Base-by-base conservation (phyloP, 441 rosid genomes). In the Mallotus repandus region DNA sequence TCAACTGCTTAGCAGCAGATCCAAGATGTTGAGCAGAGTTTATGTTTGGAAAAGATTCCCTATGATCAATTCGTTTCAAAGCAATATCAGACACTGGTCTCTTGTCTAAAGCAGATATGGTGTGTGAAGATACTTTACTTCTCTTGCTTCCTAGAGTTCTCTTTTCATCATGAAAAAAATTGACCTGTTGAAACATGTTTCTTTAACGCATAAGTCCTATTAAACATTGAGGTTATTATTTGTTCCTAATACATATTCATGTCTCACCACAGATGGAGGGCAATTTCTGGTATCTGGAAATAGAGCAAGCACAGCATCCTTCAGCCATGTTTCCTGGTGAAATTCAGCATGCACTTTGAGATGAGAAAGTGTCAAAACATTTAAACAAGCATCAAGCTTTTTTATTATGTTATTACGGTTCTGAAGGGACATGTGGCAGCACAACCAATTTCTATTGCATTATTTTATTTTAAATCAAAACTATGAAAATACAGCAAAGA, bases 301-400 rank as follows among this genome's bases (percentile, higher is more conserved):
- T 49, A 70, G 69, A 78, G 83, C 79, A 77, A 95, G 95, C 81
- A 89, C 97, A 66, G 90, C 77, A 77, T 89, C 97, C 81, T 85
- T 92, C 70, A 95, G 85, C 98, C 99, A 92, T 61, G 62, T 82
- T 86, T 92, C 99, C 96, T 95, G 91, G 75, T 77, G 83, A 84
- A 81, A 73, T 81, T 77, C 79, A 83, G 81, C 66, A 78, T 60
- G 69, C 77, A 77, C 64, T 69, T 69, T 61, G 80, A 76, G 61
- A 78, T 81, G 74, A 82, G 84, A 72, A 63, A 55, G 71, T 67
- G 68, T 69, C 80, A 63, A 62, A 79, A 45, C 41, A 68, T 86
- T 75, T 54, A 81, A 54, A 73, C 18, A 74, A 41, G 43, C 54
- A 73, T 57, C 54, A 75, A 46, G 38, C 54, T 52, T 21, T 53